Conservation (phyloP, 306 rosid species). For the Cucurbita maxima region DNA sequence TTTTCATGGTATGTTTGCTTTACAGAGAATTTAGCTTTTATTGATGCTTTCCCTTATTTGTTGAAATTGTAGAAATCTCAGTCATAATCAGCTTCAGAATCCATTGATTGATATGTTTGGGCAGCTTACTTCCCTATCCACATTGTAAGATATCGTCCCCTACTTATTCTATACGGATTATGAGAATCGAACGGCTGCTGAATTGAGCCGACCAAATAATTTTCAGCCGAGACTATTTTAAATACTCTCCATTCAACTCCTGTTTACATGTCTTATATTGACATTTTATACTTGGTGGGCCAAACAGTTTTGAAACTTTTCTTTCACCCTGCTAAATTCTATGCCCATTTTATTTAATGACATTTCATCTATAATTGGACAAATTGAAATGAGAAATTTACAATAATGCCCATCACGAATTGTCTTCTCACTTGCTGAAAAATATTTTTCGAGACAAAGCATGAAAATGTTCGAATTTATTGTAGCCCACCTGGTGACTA, state of each 20-base stretch:
- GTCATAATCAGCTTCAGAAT: slow-evolving; percentile 72
- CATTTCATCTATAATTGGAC: not conserved
- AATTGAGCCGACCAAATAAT: not conserved
- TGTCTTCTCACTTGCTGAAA: not conserved
- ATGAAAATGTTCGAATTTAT: not conserved
- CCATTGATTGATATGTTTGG: slow-evolving; percentile 33
- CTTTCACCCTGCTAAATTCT: not conserved
- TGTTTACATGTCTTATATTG: not conserved
- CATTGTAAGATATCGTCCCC: slow-evolving; percentile 50
- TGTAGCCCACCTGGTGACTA: not conserved
- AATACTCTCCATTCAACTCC: not conserved
- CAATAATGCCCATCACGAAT: not conserved
- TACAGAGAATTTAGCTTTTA: not conserved
- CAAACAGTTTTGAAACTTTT: not conserved
- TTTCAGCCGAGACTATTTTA: not conserved
- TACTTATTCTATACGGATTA: slow-evolving; percentile 7
- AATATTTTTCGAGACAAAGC: not conserved
- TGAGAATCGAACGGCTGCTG: slow-evolving; percentile 1
- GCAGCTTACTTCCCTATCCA: slow-evolving; percentile 58
- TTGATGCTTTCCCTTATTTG: not conserved
- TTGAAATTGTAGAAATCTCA: slow-evolving; percentile 50
- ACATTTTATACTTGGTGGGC: not conserved
- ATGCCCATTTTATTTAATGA: not conserved
- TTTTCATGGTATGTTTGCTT: not conserved
- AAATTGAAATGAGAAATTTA: not conserved